phyloP scores from a whole-genome alignment of 331 rosid species.

The Rhamnella rubrinervis region DNA sequence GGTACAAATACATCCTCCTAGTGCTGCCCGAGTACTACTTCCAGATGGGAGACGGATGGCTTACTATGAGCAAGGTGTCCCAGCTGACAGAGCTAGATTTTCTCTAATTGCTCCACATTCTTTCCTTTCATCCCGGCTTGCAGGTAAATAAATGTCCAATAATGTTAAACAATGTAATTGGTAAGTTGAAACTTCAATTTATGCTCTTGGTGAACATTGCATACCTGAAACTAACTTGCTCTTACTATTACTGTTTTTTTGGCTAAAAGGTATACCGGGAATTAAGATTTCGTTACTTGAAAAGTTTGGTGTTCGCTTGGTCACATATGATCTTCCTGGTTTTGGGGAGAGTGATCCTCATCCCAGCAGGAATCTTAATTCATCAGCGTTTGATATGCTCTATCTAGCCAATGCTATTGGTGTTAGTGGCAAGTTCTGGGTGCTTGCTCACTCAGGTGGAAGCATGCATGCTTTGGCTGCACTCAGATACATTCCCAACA shows the following conservation, averaged over 20 bases:
- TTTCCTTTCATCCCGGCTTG: conserved; percentile 81
- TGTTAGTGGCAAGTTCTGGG: conserved; percentile 80
- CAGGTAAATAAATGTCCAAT: conserved; percentile 47
- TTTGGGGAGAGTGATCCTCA: conserved; percentile 99
- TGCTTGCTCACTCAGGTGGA: conserved; percentile 82
- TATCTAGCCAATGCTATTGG: conserved; percentile 66
- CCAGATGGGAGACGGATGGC: conserved; percentile 94
- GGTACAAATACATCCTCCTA: conserved; percentile 72
- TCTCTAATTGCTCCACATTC: conserved; percentile 76
- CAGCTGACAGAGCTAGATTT: conserved; percentile 63
- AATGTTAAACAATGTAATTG: background rate
- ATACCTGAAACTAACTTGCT: background rate
- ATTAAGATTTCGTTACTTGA: conserved; percentile 65
- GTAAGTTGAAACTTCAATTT: conserved; percentile 4
- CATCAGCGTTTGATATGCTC: conserved; percentile 83
- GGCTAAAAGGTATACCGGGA: conserved; percentile 71
- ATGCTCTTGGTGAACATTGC: conserved; percentile 1
- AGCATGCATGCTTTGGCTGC: conserved; percentile 93
- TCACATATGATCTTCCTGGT: conserved; percentile 96
- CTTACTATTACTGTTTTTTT: conserved; percentile 12
- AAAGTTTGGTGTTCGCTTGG: conserved; percentile 77
- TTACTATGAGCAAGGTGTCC: conserved; percentile 75
- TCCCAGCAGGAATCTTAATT: conserved; percentile 68
- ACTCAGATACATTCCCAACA: conserved; percentile 78
- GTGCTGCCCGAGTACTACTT: conserved; percentile 70